These are phyloP conservation scores for Rutstroemia sp. DNA, from an alignment of 2,329 filamentous ascomycete species.

Conservation along the genomic window DNA sequence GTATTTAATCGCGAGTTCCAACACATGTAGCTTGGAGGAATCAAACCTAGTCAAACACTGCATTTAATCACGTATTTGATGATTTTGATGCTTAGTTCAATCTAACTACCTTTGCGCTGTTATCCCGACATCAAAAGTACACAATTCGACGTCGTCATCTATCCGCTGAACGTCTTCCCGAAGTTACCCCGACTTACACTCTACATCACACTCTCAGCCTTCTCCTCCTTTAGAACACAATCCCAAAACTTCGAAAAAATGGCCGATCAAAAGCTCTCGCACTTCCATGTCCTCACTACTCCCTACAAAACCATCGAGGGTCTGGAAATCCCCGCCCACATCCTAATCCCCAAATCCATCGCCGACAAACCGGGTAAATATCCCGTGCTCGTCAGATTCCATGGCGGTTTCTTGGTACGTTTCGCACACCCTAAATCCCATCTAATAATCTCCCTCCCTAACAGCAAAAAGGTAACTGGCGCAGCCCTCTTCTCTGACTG, in stretches of 20 bases:
- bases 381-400: slow-evolving; percentile 11
- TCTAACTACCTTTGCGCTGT: too few species aligned
- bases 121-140: too few species aligned
- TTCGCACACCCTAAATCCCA: not conserved
- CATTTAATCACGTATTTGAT: too few species aligned
- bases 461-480: not conserved
- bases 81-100: too few species aligned
- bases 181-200: too few species aligned
- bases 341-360: slow-evolving; percentile 12
- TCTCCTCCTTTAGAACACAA: not conserved
- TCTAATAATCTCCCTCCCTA: not conserved
- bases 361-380: not conserved
- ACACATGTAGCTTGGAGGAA: too few species aligned
- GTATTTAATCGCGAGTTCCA: too few species aligned
- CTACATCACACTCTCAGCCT: not conserved
- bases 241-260: not conserved
- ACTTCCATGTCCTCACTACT: not conserved
- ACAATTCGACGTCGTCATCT: too few species aligned
- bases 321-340: not conserved
- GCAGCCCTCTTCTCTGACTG: not conserved
- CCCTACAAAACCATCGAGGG: not conserved
- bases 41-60: too few species aligned
- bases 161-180: too few species aligned
- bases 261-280: not conserved
- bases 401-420: slow-evolving; percentile 8